Conservation (phyloP, 202 grass and related monocot genomes). For the Eragrostis tef region DNA sequence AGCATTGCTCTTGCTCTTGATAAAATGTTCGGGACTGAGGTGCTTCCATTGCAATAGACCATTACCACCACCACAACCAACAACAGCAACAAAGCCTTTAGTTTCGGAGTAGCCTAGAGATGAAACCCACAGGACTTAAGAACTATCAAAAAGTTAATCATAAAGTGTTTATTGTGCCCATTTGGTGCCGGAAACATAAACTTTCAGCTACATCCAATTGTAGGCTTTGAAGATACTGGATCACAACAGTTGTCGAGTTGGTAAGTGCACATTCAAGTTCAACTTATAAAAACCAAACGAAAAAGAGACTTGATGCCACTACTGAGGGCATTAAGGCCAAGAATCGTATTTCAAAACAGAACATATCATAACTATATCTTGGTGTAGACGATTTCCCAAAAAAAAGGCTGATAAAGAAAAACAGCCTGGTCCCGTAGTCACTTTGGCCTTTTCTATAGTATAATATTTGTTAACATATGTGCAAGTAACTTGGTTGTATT, state of each 20-base stretch:
- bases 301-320: neutral
- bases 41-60: neutral
- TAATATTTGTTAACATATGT: neutral
- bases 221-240: neutral
- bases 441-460: neutral
- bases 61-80: no score
- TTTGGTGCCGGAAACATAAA: conserved; percentile 2
- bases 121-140: no score
- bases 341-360: neutral
- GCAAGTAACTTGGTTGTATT: neutral
- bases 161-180: conserved; percentile 6
- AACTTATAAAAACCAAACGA: neutral
- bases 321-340: neutral
- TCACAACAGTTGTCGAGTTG: conserved; percentile 4
- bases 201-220: conserved; percentile 1
- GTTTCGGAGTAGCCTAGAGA: no score
- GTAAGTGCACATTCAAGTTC: neutral
- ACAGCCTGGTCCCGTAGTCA: neutral
- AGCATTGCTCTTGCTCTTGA: neutral
- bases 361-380: neutral
- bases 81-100: no score
- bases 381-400: no score
- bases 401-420: neutral
- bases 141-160: no score
- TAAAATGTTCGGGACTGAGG: conserved; percentile 24